These are phyloP conservation scores for Alternaria ethzedia DNA, from an alignment of 2,329 filamentous ascomycete genomes.

Conservation along the genomic window DNA sequence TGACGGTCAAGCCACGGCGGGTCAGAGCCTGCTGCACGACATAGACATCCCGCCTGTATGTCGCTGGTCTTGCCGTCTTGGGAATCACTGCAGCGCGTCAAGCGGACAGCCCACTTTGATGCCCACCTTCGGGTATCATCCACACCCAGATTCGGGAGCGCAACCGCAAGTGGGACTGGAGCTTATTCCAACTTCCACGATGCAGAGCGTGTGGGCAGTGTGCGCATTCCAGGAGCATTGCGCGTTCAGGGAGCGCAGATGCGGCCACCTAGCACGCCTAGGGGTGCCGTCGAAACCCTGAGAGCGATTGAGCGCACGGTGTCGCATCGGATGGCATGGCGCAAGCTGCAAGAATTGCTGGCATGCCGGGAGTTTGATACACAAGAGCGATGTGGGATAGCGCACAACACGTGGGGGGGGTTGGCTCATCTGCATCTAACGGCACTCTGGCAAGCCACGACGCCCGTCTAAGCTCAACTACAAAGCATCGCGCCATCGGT, in stretches of 20 bases:
- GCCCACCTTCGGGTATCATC: constrained; percentile 28
- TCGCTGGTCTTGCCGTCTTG: constrained; percentile 33
- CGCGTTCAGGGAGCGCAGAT: background rate
- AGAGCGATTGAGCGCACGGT: constrained; percentile 1
- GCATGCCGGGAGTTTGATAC: background rate
- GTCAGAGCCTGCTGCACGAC: constrained; percentile 30
- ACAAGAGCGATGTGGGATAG: constrained; percentile 13
- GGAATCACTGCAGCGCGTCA: constrained; percentile 20
- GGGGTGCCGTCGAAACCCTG: constrained; percentile 3
- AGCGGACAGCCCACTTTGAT: constrained; percentile 31
- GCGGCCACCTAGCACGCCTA: constrained; percentile 3
- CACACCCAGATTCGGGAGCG: constrained; percentile 32
- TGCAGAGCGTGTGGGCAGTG: background rate
- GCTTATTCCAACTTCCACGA: constrained; percentile 39
- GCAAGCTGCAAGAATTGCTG: constrained; percentile 3
- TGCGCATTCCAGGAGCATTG: background rate
- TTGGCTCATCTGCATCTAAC: constrained; percentile 8
- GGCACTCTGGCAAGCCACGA: background rate
- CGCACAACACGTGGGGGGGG: constrained; percentile 33
- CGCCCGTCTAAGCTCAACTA: background rate
- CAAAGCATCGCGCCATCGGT: background rate
- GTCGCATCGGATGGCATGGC: background rate
- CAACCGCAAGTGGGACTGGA: constrained; percentile 41
- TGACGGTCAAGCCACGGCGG: constrained; percentile 17
- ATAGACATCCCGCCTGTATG: constrained; percentile 22